A percentile compares a stretch with the other conserved stretches of the same genome.
Evolutionary conservation across 495 filamentous ascomycete genomes (phyloP).

Genomic region (Amorphotheca resinae): DNA sequence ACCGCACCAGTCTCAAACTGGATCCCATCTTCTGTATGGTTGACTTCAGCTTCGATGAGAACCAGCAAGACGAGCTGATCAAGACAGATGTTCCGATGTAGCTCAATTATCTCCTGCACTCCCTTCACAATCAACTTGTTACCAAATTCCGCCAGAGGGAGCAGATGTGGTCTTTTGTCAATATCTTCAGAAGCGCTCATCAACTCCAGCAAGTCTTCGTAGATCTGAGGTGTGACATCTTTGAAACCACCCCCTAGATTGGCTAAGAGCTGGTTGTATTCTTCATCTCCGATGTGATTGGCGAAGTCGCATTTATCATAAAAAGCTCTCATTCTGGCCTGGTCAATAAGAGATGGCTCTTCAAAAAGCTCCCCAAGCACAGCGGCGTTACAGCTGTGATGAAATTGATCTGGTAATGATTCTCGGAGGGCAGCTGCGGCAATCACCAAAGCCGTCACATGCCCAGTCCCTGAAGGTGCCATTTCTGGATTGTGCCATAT

Average conservation of each 20-base stretch:
- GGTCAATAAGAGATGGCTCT: conserved; percentile 49
- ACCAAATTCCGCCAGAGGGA: conserved; percentile 56
- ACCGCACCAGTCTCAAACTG: conserved; percentile 55
- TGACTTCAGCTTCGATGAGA: conserved; percentile 68
- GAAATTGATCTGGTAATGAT: conserved; percentile 47
- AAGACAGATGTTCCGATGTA: conserved; percentile 56
- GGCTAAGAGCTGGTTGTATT: conserved; percentile 40
- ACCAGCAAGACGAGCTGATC: conserved; percentile 74
- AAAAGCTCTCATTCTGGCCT: conserved; percentile 56
- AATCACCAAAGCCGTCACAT: conserved; percentile 11
- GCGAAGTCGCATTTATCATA: conserved; percentile 60
- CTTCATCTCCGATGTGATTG: conserved; percentile 62
- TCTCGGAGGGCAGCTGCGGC: conserved; percentile 23
- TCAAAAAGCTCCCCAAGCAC: conserved; percentile 58
- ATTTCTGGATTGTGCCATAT: conserved; percentile 42
- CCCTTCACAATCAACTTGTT: conserved; percentile 57
- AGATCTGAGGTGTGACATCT: conserved; percentile 40
- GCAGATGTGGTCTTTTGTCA: conserved; percentile 24
- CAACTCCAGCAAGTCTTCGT: conserved; percentile 30
- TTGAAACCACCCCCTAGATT: conserved; percentile 44
- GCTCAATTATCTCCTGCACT: conserved; percentile 62
- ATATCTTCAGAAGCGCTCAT: conserved; percentile 27
- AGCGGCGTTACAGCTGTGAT: conserved; percentile 44
- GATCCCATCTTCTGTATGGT: conserved; percentile 50
- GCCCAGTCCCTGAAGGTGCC: neutral